Base-by-base conservation (phyloP, 345 rosid species). In the Eutrema heterophyllum region DNA sequence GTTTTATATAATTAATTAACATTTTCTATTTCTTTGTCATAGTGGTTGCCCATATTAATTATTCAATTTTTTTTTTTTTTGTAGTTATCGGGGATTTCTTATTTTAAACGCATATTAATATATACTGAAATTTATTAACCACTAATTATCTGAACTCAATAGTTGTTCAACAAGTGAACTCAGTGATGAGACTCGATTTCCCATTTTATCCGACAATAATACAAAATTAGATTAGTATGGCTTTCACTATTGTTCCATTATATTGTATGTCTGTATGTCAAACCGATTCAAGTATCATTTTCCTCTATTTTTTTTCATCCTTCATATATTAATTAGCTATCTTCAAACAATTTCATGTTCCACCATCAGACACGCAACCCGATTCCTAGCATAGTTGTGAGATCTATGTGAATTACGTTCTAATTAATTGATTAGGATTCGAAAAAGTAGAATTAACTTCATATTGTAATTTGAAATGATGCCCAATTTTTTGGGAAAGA, bases 161-260 rank as follows among this genome's bases (percentile, higher is more conserved):
- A 59, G 73, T 74, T 50, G 73, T 51, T 68, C 56, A 41, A 51
- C 69, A 41, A 41, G 73, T 75, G 78, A 59, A 67, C 33, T 59
- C 26, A 59, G 68, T 67, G 62, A 51, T 67, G 68, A 51, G 40
- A 51, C 30, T 52, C 7, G 39, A 40, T 50, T 50, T 41, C 61
- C 39, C 32, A 40, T 12, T 74, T 33, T 40, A 50, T 49, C 62
- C 11, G 36, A 57, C 50, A 14, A 57, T 16, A 46, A 46, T 45
- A 32, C 50, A 65, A 9, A 27, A 26, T 5, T 27, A 33, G 2
- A 56, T 56, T 46, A 15, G 35, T 57, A 36, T 48, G 14, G 58
- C 11, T 38, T 65, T 21, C 41, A 18, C 18, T 46, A 54, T 3
- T 33, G 27, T 44, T 35, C 9, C 7, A 24, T 60, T 39, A 24